phyloP scores from a whole-genome alignment of 495 filamentous ascomycete genomes.

The Talaromyces liani region DNA sequence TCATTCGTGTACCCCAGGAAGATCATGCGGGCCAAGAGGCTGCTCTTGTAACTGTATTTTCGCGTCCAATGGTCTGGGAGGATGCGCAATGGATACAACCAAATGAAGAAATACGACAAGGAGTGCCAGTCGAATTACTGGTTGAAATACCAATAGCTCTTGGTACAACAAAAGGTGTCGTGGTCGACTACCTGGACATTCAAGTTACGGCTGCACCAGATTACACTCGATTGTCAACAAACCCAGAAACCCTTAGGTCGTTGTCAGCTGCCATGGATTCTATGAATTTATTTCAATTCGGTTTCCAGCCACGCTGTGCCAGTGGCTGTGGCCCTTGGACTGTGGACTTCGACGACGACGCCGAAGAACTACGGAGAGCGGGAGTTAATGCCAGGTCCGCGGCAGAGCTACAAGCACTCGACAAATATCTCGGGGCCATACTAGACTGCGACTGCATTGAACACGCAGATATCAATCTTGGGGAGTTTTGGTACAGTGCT shows the following conservation, averaged over 20 bases:
- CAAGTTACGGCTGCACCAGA: not conserved
- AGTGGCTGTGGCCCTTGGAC: not conserved
- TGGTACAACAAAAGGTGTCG: not conserved
- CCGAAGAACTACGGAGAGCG: not conserved
- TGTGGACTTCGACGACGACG: not conserved
- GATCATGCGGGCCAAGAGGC: not conserved
- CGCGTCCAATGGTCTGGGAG: constrained; percentile 2
- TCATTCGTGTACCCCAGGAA: not conserved
- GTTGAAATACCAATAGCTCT: constrained; percentile 3
- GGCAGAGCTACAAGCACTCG: not conserved
- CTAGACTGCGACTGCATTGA: not conserved
- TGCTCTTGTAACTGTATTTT: not conserved
- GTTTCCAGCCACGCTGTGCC: not conserved
- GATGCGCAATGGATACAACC: constrained; percentile 1
- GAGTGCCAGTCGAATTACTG: not conserved
- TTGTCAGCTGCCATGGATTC: not conserved
- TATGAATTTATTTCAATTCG: not conserved
- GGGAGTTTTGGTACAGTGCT: not conserved
- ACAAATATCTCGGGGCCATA: not conserved
- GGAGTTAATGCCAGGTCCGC: not conserved
- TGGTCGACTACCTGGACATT: not conserved
- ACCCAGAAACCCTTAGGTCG: not conserved
- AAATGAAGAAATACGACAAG: not conserved
- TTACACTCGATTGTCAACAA: not conserved
- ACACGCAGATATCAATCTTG: not conserved